Evolutionary conservation across 352 stramenopile genomes (phyloP), one percentile per base, ranked within the genome.

Genomic region (Globisporangium yorkense): DNA sequence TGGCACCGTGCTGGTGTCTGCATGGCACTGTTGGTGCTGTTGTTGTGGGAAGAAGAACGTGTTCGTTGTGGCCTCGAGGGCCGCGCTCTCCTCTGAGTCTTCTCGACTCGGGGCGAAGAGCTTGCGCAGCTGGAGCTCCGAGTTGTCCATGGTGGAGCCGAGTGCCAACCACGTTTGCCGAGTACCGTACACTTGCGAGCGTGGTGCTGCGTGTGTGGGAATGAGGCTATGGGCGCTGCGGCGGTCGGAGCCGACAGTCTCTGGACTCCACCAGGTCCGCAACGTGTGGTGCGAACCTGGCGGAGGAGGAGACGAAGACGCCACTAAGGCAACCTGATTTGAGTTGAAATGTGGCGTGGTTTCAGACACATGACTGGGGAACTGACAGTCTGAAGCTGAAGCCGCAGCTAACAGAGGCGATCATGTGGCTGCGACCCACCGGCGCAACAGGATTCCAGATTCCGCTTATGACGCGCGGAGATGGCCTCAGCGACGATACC

Each of bases 121-220:
- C 44, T 63, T 43, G 12, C 53, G 33, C 13, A 59, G 43, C 18
- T n/a, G 41, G 21, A 54, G 37, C 18, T 54, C 24, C 0, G 35
- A 9, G 24, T 63, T 43, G 51, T 41, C 40, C 37, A 57, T 48
- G 39, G 21, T 12, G n/a, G n/a, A 7, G 7, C 40, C 40, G 40
- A 56, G 40, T 16, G 8, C 24, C 2, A 15, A 15, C 31, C 8
- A 9, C 31, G 31, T 35, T 4, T 43, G 37, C 0, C 37, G 39
- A 44, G 9, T 21, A 37, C 35, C 7, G 35, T 31, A 46, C 18
- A 7, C 31, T 27, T 46, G 35, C 3, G 10, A 39, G 21, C 10
- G 56, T 72, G 86, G 52, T 80, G 53, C 18, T 20, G 18, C 29
- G 9, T 16, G 44, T 49, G 21, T 31, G n/a, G 2, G 44, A 49